phyloP scores from a whole-genome alignment of 768 basidiomycete genomes.

The Psilocybe subaeruginosa region DNA sequence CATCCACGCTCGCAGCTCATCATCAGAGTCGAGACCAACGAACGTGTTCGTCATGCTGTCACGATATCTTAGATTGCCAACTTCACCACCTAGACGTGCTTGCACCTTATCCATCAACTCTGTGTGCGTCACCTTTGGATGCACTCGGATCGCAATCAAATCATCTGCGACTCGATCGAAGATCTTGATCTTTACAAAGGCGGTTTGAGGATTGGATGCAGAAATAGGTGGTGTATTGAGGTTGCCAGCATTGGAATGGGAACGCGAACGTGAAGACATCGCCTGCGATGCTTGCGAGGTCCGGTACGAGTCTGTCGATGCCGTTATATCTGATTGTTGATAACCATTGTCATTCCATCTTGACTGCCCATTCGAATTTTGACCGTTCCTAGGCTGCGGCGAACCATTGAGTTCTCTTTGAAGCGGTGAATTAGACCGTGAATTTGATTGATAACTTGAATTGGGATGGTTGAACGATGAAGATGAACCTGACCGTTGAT shows the following conservation, averaged over 20 bases:
- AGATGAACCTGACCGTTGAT: constrained; percentile 53
- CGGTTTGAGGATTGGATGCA: constrained; percentile 75
- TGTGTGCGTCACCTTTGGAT: constrained; percentile 83
- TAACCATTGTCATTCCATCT: constrained; percentile 33
- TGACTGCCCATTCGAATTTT: constrained; percentile 26
- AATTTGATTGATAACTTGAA: constrained; percentile 41
- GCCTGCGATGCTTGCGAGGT: constrained; percentile 63
- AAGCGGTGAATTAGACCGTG: constrained; percentile 43
- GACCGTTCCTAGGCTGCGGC: constrained; percentile 32
- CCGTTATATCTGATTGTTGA: constrained; percentile 33
- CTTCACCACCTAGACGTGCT: constrained; percentile 76
- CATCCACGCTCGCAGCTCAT: constrained; percentile 73
- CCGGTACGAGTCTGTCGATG: constrained; percentile 50
- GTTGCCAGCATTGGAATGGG: constrained; percentile 58
- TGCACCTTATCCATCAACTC: constrained; percentile 94
- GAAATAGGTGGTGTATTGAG: constrained; percentile 76
- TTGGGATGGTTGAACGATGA: constrained; percentile 46
- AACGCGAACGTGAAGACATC: constrained; percentile 54
- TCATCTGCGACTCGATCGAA: constrained; percentile 94
- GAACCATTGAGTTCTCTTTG: constrained; percentile 34
- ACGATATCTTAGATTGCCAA: constrained; percentile 72
- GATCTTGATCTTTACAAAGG: constrained; percentile 98
- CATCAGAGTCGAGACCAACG: constrained; percentile 64
- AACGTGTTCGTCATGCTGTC: constrained; percentile 70
- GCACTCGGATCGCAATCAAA: constrained; percentile 94